These are phyloP conservation scores for Mucor irregularis DNA, from an alignment of 371 early-diverging fungal species.

Conservation along the genomic window DNA sequence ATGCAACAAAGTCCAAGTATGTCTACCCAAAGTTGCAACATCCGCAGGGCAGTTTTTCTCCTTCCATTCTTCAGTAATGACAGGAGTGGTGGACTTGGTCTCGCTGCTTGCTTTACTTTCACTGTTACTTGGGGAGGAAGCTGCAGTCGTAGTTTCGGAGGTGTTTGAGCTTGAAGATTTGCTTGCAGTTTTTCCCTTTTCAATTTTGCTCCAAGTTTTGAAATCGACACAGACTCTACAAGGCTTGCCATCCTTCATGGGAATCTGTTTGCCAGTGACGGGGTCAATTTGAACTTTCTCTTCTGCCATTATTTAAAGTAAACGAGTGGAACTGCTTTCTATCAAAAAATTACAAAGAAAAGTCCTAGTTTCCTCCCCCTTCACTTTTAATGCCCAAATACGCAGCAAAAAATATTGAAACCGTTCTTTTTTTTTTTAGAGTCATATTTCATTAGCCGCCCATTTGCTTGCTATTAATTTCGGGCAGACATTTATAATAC, in stretches of 20 bases:
- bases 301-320: slow-evolving; percentile 4
- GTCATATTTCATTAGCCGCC: too few species aligned
- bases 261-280: slow-evolving; percentile 41
- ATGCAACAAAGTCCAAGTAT: slow-evolving; percentile 98
- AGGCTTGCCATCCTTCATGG: slow-evolving; percentile 64
- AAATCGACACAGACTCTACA: slow-evolving; percentile 78
- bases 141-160: neutral
- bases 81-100: neutral
- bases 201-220: slow-evolving; percentile 62
- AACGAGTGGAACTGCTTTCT: neutral
- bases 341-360: neutral
- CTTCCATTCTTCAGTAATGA: slow-evolving; percentile 35
- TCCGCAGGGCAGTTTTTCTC: slow-evolving; percentile 87
- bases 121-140: neutral
- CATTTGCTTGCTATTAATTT: too few species aligned
- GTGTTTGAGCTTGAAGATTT: neutral
- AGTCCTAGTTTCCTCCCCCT: neutral
- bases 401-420: too few species aligned
- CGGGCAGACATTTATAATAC: too few species aligned
- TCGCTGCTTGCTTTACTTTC: neutral
- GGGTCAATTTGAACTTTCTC: slow-evolving; percentile 38
- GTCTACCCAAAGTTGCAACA: slow-evolving; percentile 82
- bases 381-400: too few species aligned
- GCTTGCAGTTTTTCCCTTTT: slow-evolving; percentile 26
- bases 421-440: too few species aligned